Percentiles rank a stretch among this genome's conserved stretches.
These are phyloP conservation scores for Stephanodiscus minutulus DNA, from an alignment of 108 stramenopile genomes.

Conservation along the genomic window DNA sequence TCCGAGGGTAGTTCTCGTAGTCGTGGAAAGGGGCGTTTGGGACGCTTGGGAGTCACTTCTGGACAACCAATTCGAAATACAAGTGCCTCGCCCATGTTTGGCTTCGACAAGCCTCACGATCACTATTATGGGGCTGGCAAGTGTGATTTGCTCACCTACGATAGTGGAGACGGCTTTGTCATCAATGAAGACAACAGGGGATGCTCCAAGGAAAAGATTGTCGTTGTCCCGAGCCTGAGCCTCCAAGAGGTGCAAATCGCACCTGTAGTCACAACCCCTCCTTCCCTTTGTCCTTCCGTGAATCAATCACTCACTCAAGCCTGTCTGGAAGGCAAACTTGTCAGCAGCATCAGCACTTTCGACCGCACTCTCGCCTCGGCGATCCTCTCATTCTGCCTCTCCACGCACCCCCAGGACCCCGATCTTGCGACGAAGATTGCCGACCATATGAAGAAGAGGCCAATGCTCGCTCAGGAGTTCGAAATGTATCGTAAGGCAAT, in stretches of 20 bases:
- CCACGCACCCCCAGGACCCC: slow-evolving; percentile 39
- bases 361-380: slow-evolving; percentile 31
- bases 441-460: slow-evolving; percentile 22
- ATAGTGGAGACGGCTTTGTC: slow-evolving; percentile 30
- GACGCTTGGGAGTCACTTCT: background rate
- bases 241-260: background rate
- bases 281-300: slow-evolving; percentile 15
- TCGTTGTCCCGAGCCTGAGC: background rate
- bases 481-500: slow-evolving; percentile 32
- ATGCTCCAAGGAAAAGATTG: background rate
- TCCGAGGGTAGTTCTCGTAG: slow-evolving; percentile 14
- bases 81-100: slow-evolving; percentile 15
- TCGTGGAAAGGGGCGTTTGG: slow-evolving; percentile 1
- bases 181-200: slow-evolving; percentile 15
- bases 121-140: slow-evolving; percentile 32
- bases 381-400: slow-evolving; percentile 38
- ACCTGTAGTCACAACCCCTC: slow-evolving; percentile 9
- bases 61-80: slow-evolving; percentile 7
- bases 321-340: slow-evolving; percentile 17
- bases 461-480: slow-evolving; percentile 34
- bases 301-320: slow-evolving; percentile 24
- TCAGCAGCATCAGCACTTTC: slow-evolving; percentile 2
- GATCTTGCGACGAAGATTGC: slow-evolving; percentile 25
- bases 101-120: slow-evolving; percentile 39
- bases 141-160: slow-evolving; percentile 44